Evolutionary conservation across 805 yeast genomes (phyloP), one percentile per base, ranked within the genome.

Genomic region (Phaffomyces thermotolerans): DNA sequence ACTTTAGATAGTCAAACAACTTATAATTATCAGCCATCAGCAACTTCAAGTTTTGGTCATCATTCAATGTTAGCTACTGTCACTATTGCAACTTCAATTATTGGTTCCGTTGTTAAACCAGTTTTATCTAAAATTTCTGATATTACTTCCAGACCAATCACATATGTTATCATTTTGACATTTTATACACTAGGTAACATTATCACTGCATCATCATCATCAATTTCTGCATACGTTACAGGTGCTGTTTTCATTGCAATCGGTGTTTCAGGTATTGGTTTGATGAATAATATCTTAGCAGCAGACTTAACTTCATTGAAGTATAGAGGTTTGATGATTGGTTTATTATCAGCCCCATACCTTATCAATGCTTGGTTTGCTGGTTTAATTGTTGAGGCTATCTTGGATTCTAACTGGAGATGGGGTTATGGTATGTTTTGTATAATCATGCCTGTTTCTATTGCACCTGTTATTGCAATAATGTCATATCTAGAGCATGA

Each of bases 401-500:
- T 58, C 10, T 9, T 31, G 10, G 47, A 47, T n/a, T 42, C 47
- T 23, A 62, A 64, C 18, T 74, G 79, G 79, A 63, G 75, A 53
- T 68, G 73, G 71, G 78, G 75, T 29, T 71, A 66, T 50, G 75
- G 73, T 38, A 62, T 70, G 54, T 73, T 72, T 59, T 66, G 71
- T 15, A 63, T 72, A 22, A 62, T 72, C 15, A 58, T 64, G 45
- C 75, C 76, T 3, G 60, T 60, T 32, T 65, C 64, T 10, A 38
- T 59, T 24, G 23, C 52, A n/a, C 70, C 70, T 32, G 62, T 62
- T 15, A 54, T 64, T 25, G 39, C 39, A 8, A 43, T 63, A 22
- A 56, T 67, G 54, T 44, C 50, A 23, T 58, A 51, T 41, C 49
- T 58, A 46, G 67, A 64, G 31, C 12, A 13, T 9, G 29, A 27